Evolutionary conservation across 2,329 filamentous ascomycete genomes (phyloP), one percentile per base, ranked within the genome.

Genomic region (Coccinonectria pachysandricola): DNA sequence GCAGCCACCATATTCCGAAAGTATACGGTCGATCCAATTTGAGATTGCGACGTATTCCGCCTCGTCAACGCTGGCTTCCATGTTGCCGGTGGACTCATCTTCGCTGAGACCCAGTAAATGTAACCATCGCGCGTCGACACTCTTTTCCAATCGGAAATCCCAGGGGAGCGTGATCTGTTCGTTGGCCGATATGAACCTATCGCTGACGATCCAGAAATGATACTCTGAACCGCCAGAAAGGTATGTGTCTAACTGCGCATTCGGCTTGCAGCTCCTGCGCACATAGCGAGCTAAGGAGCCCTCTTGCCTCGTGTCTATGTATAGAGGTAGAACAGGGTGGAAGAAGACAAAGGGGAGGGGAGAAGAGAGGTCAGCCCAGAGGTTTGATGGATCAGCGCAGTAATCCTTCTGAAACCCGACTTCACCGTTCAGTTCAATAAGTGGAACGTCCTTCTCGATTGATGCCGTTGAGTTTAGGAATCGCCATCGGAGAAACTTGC

Each of bases 151-250:
- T 39, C 54, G 71, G 56, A 67, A 88, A 47, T 75, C 83, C 83
- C 65, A 84, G 27, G 60, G 71, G 42, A 66, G 70, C 14, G 64
- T 83, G 44, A 71, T 73, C 43, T 75, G 71, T 43, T 76, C 73
- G 20, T 67, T 63, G 1, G 74, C 62, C 10, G 67, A 56, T 30
- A 96, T 86, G 19, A 78, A 68, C 27, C 80, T 71, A 42, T 83
- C 83, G 43, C 85, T 86, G 32, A 94, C 75, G 37, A 95, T 78
- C 71, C 88, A 95, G 53, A 96, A 94, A 49, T 91, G 84, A 48
- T 88, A 93, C 39, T 88, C 79, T 1, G 75, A 77, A 4, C 71
- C 68, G 23, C 75, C 77, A 2, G 83, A 83, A 24, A 95, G 71
- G 39, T 86, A 82, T 0, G 87, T 92, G 49, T 91, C 87, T 43